These are phyloP conservation scores for Aspergillus calidoustus DNA, from an alignment of 2,329 filamentous ascomycete species.

Conservation along the genomic window DNA sequence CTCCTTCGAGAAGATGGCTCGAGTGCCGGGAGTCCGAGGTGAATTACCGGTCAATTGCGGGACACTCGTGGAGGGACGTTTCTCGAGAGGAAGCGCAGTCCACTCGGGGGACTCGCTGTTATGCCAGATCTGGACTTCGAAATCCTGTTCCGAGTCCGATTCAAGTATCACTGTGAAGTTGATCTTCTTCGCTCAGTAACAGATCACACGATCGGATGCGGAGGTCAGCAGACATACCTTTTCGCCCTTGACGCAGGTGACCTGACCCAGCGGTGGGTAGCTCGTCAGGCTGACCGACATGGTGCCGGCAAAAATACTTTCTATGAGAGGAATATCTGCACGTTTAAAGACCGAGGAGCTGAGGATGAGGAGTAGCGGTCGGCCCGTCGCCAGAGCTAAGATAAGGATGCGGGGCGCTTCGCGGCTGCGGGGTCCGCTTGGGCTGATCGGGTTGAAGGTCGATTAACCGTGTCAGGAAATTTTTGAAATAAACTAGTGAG, in stretches of 20 bases:
- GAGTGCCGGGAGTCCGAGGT: conserved; percentile 29
- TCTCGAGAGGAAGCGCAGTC: conserved; percentile 61
- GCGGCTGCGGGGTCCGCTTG: neutral
- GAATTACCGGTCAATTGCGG: conserved; percentile 34
- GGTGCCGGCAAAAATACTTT: conserved; percentile 31
- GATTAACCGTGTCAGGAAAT: neutral
- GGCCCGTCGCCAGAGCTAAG: neutral
- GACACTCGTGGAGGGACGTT: conserved; percentile 31
- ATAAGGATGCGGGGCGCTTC: neutral
- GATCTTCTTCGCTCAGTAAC: conserved; percentile 41
- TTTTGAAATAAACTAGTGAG: neutral
- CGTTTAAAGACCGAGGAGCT: neutral
- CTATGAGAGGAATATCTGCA: neutral
- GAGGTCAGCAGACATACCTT: conserved; percentile 26
- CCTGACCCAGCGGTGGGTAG: conserved; percentile 76
- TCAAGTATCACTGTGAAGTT: conserved; percentile 73
- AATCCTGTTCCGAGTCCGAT: conserved; percentile 63
- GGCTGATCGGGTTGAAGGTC: neutral
- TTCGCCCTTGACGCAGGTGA: conserved; percentile 62
- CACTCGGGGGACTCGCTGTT: conserved; percentile 64
- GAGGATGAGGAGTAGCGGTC: neutral
- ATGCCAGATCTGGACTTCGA: conserved; percentile 79
- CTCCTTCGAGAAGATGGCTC: conserved; percentile 40
- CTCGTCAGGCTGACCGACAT: conserved; percentile 61
- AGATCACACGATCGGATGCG: neutral